Base-by-base conservation (phyloP, 1,284 basidiomycete genomes). In the Singerocomus inundabilis region DNA sequence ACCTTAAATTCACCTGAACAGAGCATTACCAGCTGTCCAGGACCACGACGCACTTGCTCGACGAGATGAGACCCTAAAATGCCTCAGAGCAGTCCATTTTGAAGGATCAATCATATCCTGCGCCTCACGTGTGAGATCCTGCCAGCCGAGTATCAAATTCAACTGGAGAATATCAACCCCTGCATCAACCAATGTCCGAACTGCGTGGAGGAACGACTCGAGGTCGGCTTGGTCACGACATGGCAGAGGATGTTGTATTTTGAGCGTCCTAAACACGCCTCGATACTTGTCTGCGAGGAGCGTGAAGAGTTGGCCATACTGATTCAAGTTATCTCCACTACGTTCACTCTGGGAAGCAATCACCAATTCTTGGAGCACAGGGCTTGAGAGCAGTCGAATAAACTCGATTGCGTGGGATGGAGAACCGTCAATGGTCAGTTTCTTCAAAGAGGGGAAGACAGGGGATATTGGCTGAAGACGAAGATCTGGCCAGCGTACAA, bases 271-370 rank as follows among this genome's bases (percentile, higher is more conserved):
- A 44, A 66, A 51, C 5, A 64, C 53, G n/a, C 49, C 48, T 0
- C 36, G 43, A 44, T 58, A 66, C 38, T 61, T 61, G 45, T 54
- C 44, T 29, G 61, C 59, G 31, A 61, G 48, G 40, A 61, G 63
- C 1, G 34, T 6, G 16, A 64, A 29, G 34, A 61, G 61, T 18
- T 57, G 33, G 4, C 49, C 26, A 30, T 57, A 63, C 16, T 41
- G 59, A 37, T 33, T 33, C 37, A 55, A 25, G 12, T 21, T 12
- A n/a, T 49, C 48, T 38, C 37, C 44, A 11, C 31, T 25, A 18
- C 61, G 59, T 33, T 49, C 61, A 18, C 25, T 29, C 52, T 63
- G 60, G 24, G 59, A 57, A 41, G 48, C 13, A 13, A 66, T 55
- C 11, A 15, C 18, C 44, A 65, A 36, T 31, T 64, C 61, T 33